Evolutionary conservation across 73 alveolate genomes (phyloP), one percentile per base, ranked within the genome.

Genomic region (Paramecium tetraurelia): DNA sequence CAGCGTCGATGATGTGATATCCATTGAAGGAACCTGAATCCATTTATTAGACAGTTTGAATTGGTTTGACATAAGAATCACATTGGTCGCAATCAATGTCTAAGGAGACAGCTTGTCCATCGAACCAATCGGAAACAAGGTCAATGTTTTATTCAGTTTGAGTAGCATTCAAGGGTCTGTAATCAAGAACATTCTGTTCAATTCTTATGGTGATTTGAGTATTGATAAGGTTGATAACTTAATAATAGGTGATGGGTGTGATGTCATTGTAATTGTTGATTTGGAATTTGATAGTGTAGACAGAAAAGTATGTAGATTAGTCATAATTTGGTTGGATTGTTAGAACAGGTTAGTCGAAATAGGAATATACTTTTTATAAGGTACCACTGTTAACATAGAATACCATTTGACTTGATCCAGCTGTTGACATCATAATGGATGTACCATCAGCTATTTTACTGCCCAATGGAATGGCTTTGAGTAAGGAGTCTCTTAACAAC

Each of bases 381-480:
- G 72, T 24, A 22, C 90, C 90, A 80, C 57, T 80, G 14, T 80
- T 80, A 1, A 46, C 76, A 48, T 80, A 80, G 57, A 80, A 41
- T 20, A 80, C 31, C 90, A 80, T 80, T 16, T 80, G 8, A 44
- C 5, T 7, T 44, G 46, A 24, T 24, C 90, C 90, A 2, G 90
- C 70, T 0, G 90, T 31, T 22, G 90, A 40, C 70, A 80, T 14
- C 22, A 41, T 14, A 80, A 80, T 10, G 7, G 70, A 22, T 8
- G 70, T 44, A 10, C 48, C 46, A 41, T 80, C 75, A 3, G 90
- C 58, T 43, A 80, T 48, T 14, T 29, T 44, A 4, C 75, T 80
- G 8, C 75, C 75, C 21, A 80, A 80, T 12, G 44, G 33, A 24
- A 80, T 35, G 2, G 21, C 90, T 80, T 80, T 44, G 2, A 44